Base-by-base conservation (phyloP, 2,329 filamentous ascomycete species). In the Aspergillus hiratsukae region DNA sequence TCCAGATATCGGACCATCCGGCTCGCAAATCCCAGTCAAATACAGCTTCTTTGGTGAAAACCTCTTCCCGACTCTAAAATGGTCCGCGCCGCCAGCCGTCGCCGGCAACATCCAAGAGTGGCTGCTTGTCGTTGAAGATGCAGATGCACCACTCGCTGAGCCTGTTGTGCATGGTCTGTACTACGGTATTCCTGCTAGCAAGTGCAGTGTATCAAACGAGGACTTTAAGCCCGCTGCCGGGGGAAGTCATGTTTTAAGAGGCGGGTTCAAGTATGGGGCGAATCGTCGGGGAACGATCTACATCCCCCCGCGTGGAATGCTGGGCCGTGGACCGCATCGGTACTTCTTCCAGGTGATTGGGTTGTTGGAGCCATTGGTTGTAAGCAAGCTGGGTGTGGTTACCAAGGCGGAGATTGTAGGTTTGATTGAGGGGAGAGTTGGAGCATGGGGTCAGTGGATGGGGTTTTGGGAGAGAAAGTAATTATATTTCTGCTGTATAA, bases 341-440 rank as follows among this genome's bases (percentile, higher is more conserved):
- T 84, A 82, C 54, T 80, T 81, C 66, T 83, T 75, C 56, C 71
- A 79, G 58, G 64, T 83, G n/a, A 64, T 83, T 50, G 80, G 78
- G 4, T 64, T 83, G 52, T 78, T 69, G 7, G 72, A 78, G 53
- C 67, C 72, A 7, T 61, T 83, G 28, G 72, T 78, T 54, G 61
- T 66, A 19, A 64, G 59, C 2, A 64, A 75, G 35, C 59, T 80
- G 46, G 72, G 68, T 23, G 67, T 71, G 56, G 73, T 76, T 8
- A 78, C 72, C 1, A 75, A 72, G 49, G 75, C 78, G 40, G 76
- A 80, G 54, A 64, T 83, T 19, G 69, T 66, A 5, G 66, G 71
- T 14, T 74, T 71, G 35, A 76, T 83, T 37, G 61, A 75, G 7
- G 79, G 76, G 0, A 81, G 80, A 61, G 71, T 83, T 8, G 61